Conservation (phyloP, 1,284 basidiomycete species). For the Albatrellus sp. region DNA sequence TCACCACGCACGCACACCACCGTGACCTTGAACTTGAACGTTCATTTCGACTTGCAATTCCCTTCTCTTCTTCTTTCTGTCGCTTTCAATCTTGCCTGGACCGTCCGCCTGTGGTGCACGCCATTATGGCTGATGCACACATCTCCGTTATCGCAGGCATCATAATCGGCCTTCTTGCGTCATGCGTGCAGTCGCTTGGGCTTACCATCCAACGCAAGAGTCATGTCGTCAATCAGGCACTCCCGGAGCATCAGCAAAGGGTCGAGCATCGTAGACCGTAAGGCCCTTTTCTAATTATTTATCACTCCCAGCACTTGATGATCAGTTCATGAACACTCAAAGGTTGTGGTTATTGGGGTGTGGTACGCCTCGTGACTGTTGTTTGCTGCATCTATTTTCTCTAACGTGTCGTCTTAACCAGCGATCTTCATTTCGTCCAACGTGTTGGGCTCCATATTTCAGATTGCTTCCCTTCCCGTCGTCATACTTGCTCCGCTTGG, state of each 20-base stretch:
- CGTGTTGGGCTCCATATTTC: conserved; percentile 85
- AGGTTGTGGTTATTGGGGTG: conserved; percentile 84
- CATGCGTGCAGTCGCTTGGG: conserved; percentile 84
- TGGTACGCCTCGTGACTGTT: conserved; percentile 20
- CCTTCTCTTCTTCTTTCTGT: not conserved
- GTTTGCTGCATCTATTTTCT: not conserved
- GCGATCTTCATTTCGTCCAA: conserved; percentile 81
- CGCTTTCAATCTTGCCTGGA: not conserved
- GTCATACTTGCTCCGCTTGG: conserved; percentile 90
- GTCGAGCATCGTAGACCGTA: conserved; percentile 73
- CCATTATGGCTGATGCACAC: conserved; percentile 6
- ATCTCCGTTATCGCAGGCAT: conserved; percentile 42
- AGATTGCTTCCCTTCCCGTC: conserved; percentile 89
- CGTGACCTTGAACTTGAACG: no score
- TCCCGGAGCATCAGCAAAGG: conserved; percentile 51
- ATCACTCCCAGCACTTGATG: conserved; percentile 2
- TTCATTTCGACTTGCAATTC: not conserved
- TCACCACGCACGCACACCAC: no score
- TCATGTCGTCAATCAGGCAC: conserved; percentile 75
- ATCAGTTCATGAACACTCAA: not conserved
- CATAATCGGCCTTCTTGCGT: conserved; percentile 72
- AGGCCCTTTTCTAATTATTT: conserved; percentile 19
- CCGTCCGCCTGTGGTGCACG: conserved; percentile 4
- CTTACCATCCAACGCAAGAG: conserved; percentile 93
- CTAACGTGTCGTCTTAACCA: conserved; percentile 11